Base-by-base conservation (phyloP, 2,329 filamentous ascomycete genomes). In the Aspergillus aculeatinus region DNA sequence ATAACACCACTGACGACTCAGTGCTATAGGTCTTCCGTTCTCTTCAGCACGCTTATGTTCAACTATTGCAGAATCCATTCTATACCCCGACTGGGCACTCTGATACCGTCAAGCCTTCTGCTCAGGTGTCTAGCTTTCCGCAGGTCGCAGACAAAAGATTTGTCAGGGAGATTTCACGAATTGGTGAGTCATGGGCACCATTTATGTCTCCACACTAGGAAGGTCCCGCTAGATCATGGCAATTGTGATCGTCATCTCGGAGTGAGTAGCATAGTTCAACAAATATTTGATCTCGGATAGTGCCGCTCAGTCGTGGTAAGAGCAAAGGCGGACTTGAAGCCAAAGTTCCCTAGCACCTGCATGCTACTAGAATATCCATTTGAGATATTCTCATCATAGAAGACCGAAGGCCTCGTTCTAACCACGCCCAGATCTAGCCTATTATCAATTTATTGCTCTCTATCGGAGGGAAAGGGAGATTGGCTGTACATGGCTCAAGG, bases 11-110 rank as follows among this genome's bases (percentile, higher is more conserved):
- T 50, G 58, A 53, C 55, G 29, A 7, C 14, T 27, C 21, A 35
- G 27, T 42, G 21, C 61, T 29, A 35, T 48, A 89, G 87, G 87
- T 95, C 27, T 99, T 99, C 72, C 87, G 89, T 72, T 92, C 93
- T 29, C 86, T 99, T 77, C 95, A 98, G 79, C 88, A 85, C n/a
- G 92, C 94, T 31, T 99, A 97, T 70, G 90, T 98, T 60, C 82
- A 87, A 63, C 80, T 99, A 55, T 79, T 98, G 66, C 89, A 96
- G 77, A 98, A 99, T 71, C 94, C 94, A 0, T 99, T 99, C 77
- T 98, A 93, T 76, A 87, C 89, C 51, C 94, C 94, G 10, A 92
- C 97, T 72, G 90, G 94, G 69, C 88, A 93, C 54, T 84, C 84
- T 63, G 89, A 89, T 52, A 84, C 80, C 39, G 74, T 76, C 51